phyloP scores from a whole-genome alignment of 345 rosid species.

The Mangifera indica region DNA sequence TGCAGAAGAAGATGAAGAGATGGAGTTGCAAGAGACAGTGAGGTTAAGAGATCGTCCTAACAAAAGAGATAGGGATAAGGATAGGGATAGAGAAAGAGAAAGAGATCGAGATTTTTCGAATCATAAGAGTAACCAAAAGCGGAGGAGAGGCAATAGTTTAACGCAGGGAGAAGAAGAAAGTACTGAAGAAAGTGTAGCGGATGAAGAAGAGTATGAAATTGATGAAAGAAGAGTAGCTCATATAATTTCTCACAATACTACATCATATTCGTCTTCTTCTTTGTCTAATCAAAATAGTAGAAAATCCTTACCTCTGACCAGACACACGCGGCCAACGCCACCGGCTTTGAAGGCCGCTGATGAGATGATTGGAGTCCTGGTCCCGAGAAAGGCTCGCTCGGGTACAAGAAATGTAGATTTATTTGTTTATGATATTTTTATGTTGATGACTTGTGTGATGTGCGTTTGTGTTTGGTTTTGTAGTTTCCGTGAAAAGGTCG shows the following conservation, averaged over 20 bases:
- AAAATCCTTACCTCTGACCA: slow-evolving; percentile 20
- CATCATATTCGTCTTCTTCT: slow-evolving; percentile 9
- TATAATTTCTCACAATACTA: neutral
- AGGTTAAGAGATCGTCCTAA: slow-evolving; percentile 32
- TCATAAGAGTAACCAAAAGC: slow-evolving; percentile 36
- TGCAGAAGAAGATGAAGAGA: slow-evolving; percentile 34
- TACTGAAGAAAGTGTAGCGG: slow-evolving; percentile 40
- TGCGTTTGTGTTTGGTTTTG: slow-evolving; percentile 8
- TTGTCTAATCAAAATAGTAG: slow-evolving; percentile 23
- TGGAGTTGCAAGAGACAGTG: slow-evolving; percentile 36
- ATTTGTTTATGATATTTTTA: neutral
- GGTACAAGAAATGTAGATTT: slow-evolving; percentile 23
- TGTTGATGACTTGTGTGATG: neutral
- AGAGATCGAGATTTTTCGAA: slow-evolving; percentile 31
- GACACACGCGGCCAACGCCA: slow-evolving; percentile 14
- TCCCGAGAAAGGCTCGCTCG: slow-evolving; percentile 73
- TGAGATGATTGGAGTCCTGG: slow-evolving; percentile 50
- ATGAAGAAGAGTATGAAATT: slow-evolving; percentile 31
- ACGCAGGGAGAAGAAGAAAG: slow-evolving; percentile 33
- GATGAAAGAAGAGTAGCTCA: slow-evolving; percentile 20
- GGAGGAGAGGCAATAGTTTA: slow-evolving; percentile 38
- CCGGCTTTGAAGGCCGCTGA: slow-evolving; percentile 31
- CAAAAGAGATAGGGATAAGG: slow-evolving; percentile 22
- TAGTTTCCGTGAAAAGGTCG: slow-evolving; percentile 59
- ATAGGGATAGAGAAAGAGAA: slow-evolving; percentile 22